These are phyloP conservation scores for Xanthoceras sorbifolium DNA, from an alignment of 345 rosid species.

Conservation along the genomic window DNA sequence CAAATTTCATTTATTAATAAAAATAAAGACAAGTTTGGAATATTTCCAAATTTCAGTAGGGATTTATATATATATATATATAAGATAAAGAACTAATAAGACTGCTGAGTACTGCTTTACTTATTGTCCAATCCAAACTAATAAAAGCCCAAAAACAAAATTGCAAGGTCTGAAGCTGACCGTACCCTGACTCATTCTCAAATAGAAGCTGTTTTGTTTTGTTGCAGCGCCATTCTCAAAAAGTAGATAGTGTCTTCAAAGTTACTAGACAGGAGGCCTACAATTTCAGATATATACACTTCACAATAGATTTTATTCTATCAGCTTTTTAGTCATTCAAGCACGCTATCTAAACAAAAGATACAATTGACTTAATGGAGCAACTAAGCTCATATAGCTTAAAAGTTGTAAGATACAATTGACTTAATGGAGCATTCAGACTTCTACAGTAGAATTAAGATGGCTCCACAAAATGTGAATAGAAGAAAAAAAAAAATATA, in stretches of 20 bases:
- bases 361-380: no score
- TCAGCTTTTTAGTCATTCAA: neutral
- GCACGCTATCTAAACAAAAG: neutral
- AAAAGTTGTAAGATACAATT: slow-evolving; percentile 11
- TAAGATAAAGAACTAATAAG: no score
- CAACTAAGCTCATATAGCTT: neutral
- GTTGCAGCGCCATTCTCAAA: neutral
- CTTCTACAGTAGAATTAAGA: neutral
- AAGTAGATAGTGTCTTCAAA: neutral
- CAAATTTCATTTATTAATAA: no score
- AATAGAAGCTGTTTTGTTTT: neutral
- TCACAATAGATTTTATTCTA: neutral
- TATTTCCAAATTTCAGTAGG: no score
- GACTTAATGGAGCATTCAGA: slow-evolving; percentile 13
- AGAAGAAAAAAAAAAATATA: slow-evolving; percentile 9
- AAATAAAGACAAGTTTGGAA: no score
- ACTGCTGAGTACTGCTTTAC: no score
- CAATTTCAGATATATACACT: neutral
- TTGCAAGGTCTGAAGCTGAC: neutral
- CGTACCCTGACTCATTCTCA: neutral
- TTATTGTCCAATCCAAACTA: neutral
- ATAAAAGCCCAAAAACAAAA: neutral
- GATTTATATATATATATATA: no score
- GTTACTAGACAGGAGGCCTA: neutral
- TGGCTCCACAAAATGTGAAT: slow-evolving; percentile 34